These are phyloP conservation scores for Garcia nutans DNA, from an alignment of 345 rosid genomes.

Conservation along the genomic window DNA sequence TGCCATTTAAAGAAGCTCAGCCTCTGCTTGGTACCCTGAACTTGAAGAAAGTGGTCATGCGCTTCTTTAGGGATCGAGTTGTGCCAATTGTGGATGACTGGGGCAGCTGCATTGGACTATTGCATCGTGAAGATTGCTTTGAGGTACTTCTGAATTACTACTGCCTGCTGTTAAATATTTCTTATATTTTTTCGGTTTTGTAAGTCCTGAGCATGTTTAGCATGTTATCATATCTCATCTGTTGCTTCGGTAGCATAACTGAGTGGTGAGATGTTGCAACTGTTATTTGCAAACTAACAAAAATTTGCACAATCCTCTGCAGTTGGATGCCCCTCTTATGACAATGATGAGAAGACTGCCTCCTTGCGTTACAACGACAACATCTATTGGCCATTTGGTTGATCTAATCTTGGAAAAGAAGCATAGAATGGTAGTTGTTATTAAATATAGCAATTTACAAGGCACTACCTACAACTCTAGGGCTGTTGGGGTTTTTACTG, in stretches of 20 bases:
- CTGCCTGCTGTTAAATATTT: constrained; percentile 5
- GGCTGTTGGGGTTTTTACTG: constrained; percentile 64
- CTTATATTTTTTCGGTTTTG: background rate
- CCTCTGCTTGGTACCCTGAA: constrained; percentile 51
- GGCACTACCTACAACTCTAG: constrained; percentile 32
- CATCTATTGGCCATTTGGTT: constrained; percentile 53
- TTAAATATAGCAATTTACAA: constrained; percentile 36
- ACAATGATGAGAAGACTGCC: constrained; percentile 76
- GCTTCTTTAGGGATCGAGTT: constrained; percentile 54
- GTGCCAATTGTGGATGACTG: constrained; percentile 68
- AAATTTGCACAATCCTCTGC: constrained; percentile 19
- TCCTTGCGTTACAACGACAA: constrained; percentile 53
- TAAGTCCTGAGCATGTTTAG: background rate
- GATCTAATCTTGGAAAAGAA: constrained; percentile 61
- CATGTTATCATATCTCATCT: background rate
- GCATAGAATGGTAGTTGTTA: constrained; percentile 62
- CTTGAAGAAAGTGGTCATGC: constrained; percentile 56
- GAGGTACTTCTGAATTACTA: constrained; percentile 37
- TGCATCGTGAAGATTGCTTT: constrained; percentile 71
- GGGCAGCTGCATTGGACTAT: constrained; percentile 66
- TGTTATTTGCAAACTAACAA: background rate
- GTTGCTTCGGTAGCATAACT: background rate
- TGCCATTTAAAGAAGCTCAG: constrained; percentile 50
- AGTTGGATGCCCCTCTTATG: constrained; percentile 57
- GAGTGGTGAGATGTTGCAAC: background rate